phyloP scores from a whole-genome alignment of 2,329 filamentous ascomycete species.

The Calonectria honghensis region DNA sequence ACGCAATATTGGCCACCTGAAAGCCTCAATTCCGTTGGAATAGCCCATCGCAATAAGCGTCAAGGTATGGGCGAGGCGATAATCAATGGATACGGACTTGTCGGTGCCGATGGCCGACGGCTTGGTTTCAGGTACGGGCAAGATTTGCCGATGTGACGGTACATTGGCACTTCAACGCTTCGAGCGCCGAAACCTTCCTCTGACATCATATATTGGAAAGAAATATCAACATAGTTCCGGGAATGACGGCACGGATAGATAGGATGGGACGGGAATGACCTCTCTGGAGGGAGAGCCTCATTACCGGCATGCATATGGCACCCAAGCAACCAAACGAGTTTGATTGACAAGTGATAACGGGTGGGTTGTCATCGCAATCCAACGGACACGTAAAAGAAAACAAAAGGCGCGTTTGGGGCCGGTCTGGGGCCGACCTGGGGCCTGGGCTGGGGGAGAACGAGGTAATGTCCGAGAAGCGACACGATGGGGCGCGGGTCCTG shows the following conservation, averaged over 20 bases:
- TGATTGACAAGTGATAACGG: slow-evolving; percentile 51
- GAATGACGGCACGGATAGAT: slow-evolving; percentile 56
- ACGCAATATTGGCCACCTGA: slow-evolving; percentile 19
- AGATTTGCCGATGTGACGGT: slow-evolving; percentile 46
- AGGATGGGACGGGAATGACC: slow-evolving; percentile 42
- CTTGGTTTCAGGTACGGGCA: slow-evolving; percentile 53
- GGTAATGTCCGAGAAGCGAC: slow-evolving; percentile 55
- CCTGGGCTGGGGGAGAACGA: slow-evolving; percentile 38
- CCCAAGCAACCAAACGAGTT: slow-evolving; percentile 25
- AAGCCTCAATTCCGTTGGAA: slow-evolving; percentile 15
- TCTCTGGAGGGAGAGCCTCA: slow-evolving; percentile 49
- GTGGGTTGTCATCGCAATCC: slow-evolving; percentile 52
- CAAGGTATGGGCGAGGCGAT: background rate
- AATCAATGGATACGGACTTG: slow-evolving; percentile 41
- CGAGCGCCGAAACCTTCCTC: slow-evolving; percentile 38
- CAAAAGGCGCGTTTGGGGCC: slow-evolving; percentile 50
- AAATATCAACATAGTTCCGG: slow-evolving; percentile 44
- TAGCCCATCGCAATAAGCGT: slow-evolving; percentile 22
- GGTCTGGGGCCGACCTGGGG: slow-evolving; percentile 41
- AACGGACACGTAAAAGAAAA: slow-evolving; percentile 55
- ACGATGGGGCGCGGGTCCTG: slow-evolving; percentile 36
- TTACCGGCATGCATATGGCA: slow-evolving; percentile 45
- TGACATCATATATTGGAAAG: slow-evolving; percentile 52
- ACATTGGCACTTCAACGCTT: slow-evolving; percentile 40
- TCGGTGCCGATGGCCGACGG: slow-evolving; percentile 46